Base-by-base conservation (phyloP, 2,329 filamentous ascomycete genomes). In the Ambrosiella cleistominuta region DNA sequence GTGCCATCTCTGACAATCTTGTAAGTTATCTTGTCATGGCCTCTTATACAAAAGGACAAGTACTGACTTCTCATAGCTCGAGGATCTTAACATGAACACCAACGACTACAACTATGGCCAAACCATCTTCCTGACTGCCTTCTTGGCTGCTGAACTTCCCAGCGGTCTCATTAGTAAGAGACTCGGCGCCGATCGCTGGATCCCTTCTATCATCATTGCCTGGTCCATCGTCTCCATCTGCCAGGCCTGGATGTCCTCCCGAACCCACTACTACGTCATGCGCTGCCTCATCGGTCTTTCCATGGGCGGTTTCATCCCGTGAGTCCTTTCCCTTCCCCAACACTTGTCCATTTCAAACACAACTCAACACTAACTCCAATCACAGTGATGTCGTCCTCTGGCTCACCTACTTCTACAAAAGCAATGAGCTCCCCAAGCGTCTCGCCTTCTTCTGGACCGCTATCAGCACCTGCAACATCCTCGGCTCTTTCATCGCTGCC, bases 221-320 rank as follows among this genome's bases (percentile, higher is more conserved):
- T 74, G 72, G 71, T 72, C 69, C 0, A 63, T 73, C 11, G 67
- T 72, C 7, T 68, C 70, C 1, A 66, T 67, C 0, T 68, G 66
- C 0, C 72, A 74, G 57, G 69, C 70, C 4, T 70, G 66, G 8
- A 63, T 74, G 13, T 63, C 65, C 2, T 70, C 64, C 40, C 65
- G 67, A 5, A 64, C 68, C 1, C 67, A 66, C 5, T 75, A 71
- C 59, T 74, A 70, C 54, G 69, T 70, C 1, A 66, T 70, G 58
- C 70, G 73, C 38, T 70, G 69, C 2, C 62, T 76, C 1, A 62
- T 77, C 1, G 75, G 74, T 1, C 66, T 76, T 2, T 63, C 74
- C 13, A 74, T 74, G 70, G 74, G 75, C 17, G 74, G 74, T 0
- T 77, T 76, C 58, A 77, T 77, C 37, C 74, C 74, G 63, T 73